Evolutionary conservation across 257 asterid species (phyloP).

Genomic region (Jaltomata sinuosa): DNA sequence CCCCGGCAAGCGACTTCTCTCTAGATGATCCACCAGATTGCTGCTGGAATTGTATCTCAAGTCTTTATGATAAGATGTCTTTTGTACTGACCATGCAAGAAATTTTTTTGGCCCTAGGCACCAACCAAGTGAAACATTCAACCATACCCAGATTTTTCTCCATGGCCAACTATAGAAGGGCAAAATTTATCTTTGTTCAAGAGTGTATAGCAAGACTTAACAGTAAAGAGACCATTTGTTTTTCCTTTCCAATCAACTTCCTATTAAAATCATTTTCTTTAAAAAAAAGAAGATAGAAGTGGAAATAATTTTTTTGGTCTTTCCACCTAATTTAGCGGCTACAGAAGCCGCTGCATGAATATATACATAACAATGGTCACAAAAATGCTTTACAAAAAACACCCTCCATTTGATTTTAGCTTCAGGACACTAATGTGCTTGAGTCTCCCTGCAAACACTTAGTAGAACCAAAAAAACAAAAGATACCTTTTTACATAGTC

Average conservation of each 20-base stretch:
- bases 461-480: too few species aligned
- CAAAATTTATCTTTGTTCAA: not conserved
- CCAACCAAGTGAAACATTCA: not conserved
- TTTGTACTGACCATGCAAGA: not conserved
- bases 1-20: too few species aligned
- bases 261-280: too few species aligned
- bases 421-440: too few species aligned
- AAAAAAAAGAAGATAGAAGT: too few species aligned
- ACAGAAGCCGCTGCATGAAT: too few species aligned
- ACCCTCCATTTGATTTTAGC: too few species aligned
- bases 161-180: not conserved
- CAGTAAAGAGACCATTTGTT: not conserved
- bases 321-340: too few species aligned
- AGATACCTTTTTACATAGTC: constrained; percentile 1
- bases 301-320: too few species aligned
- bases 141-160: not conserved
- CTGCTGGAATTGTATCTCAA: not conserved
- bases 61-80: not conserved
- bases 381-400: too few species aligned
- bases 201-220: not conserved
- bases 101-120: not conserved
- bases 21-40: not conserved
- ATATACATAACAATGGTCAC: too few species aligned
- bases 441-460: too few species aligned
- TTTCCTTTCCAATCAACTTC: not conserved